Base-by-base conservation (phyloP, 2,329 filamentous ascomycete genomes). In the Hyphodiscus sp. region DNA sequence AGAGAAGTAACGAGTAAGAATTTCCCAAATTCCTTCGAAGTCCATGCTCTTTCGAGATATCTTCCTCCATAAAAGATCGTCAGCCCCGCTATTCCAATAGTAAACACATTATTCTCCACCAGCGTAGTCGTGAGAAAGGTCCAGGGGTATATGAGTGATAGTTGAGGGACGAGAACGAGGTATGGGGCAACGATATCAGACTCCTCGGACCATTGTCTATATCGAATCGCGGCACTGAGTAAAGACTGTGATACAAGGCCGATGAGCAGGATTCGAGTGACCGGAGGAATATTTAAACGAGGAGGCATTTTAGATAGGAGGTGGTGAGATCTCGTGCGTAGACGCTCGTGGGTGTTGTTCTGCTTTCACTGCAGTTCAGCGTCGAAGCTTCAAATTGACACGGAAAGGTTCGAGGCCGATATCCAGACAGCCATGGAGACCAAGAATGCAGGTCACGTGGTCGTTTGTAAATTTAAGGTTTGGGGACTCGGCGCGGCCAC, bases 31-130 rank as follows among this genome's bases (percentile, higher is more conserved):
- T 97, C 92, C 53, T 81, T 82, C 23, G 89, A 92, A 30, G 91
- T 91, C 94, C 92, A 99, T 33, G 94, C 92, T 66, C 94, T 80
- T 78, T 99, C 94, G 20, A 99, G 81, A 70, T 99, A 99, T 64
- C 91, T 84, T 10, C 94, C 94, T 52, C 92, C 92, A 74, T 96
- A 89, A 71, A 91, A 95, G 51, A 97, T 73, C 1, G 91, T 91
- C 44, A 85, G 75, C 26, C 79, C 85, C 47, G 89, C 90, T 53
- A 95, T 82, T 23, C 82, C 73, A 44, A 96, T 77, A 11, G 90
- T 95, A 66, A 96, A 87, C 63, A 97, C 77, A 70, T 97, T 97
- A 71, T 89, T 87, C 74, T 99, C 94, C 47, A 96, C 90, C 53
- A 96, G 79, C 0, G 91, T 89, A 1, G 91, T 87, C 2, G 89